Percentiles rank a stretch among this genome's conserved stretches.
Conservation (phyloP, 2,329 filamentous ascomycete genomes). For the Fusarium sp. region DNA sequence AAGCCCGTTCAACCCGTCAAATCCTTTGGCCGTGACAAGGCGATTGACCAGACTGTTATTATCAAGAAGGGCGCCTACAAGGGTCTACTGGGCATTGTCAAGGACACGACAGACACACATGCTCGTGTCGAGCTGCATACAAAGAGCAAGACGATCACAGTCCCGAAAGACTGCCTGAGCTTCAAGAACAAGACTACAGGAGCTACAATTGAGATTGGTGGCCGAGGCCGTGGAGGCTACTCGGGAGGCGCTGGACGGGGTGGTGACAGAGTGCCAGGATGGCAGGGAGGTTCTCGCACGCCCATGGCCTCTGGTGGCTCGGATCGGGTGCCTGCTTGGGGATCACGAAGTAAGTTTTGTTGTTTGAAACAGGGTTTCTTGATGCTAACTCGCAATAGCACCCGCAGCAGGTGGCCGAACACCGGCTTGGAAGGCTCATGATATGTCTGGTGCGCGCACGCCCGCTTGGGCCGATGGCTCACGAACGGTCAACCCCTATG, state of each 20-base stretch:
- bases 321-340: conserved; percentile 83
- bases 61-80: conserved; percentile 91
- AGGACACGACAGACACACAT: conserved; percentile 87
- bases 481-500: conserved; percentile 76
- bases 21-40: conserved; percentile 81
- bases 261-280: conserved; percentile 63
- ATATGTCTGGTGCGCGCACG: conserved; percentile 70
- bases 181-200: conserved; percentile 89
- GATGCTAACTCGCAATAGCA: conserved; percentile 55
- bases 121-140: conserved; percentile 94
- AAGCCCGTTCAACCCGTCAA: conserved; percentile 73
- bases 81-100: conserved; percentile 92
- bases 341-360: conserved; percentile 70
- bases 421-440: conserved; percentile 70
- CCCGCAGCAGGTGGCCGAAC: conserved; percentile 69
- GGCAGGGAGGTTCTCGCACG: conserved; percentile 76
- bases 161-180: conserved; percentile 83
- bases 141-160: conserved; percentile 89
- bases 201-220: conserved; percentile 78
- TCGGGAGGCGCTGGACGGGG: conserved; percentile 58
- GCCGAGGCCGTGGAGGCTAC: conserved; percentile 58
- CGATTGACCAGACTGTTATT: conserved; percentile 91
- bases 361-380: not conserved
- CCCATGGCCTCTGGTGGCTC: conserved; percentile 70
- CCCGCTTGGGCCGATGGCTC: conserved; percentile 79